Evolutionary conservation across 768 basidiomycete genomes (phyloP).

Genomic region (Cystoderma amianthinum): DNA sequence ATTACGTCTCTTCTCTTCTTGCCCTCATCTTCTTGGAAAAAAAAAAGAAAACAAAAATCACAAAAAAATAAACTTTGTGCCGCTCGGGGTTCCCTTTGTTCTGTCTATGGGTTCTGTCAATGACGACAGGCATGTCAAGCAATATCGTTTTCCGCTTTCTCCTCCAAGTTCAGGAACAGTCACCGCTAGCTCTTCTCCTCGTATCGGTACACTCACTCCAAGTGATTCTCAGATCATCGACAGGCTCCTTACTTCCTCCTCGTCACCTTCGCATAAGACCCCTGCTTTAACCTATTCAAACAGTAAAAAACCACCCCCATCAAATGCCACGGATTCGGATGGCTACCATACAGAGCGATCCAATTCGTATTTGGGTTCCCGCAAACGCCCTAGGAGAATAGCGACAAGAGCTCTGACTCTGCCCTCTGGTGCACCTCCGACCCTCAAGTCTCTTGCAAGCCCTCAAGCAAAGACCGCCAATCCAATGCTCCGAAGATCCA

Average conservation of each 20-base stretch:
- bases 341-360: conserved; percentile 37
- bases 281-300: too few species aligned
- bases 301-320: too few species aligned
- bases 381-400: conserved; percentile 19
- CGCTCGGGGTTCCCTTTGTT: neutral
- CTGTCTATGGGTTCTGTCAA: conserved; percentile 14
- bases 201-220: conserved; percentile 14
- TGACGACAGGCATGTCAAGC: conserved; percentile 14
- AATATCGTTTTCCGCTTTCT: conserved; percentile 37
- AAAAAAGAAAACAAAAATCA: too few species aligned
- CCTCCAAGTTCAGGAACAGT: conserved; percentile 36
- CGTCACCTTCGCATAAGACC: too few species aligned
- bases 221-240: conserved; percentile 18
- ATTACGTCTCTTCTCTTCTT: too few species aligned
- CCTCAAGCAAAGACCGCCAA: conserved; percentile 24
- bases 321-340: conserved; percentile 36
- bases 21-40: too few species aligned
- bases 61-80: too few species aligned
- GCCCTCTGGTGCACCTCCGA: conserved; percentile 20
- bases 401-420: conserved; percentile 31
- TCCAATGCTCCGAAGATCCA: too few species aligned
- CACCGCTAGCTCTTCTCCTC: conserved; percentile 32
- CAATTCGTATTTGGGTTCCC: conserved; percentile 17
- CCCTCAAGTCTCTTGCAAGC: conserved; percentile 15
- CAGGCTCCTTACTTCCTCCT: conserved; percentile 8